phyloP scores from a whole-genome alignment of 2,329 filamentous ascomycete genomes.

The Talaromyces sp. region DNA sequence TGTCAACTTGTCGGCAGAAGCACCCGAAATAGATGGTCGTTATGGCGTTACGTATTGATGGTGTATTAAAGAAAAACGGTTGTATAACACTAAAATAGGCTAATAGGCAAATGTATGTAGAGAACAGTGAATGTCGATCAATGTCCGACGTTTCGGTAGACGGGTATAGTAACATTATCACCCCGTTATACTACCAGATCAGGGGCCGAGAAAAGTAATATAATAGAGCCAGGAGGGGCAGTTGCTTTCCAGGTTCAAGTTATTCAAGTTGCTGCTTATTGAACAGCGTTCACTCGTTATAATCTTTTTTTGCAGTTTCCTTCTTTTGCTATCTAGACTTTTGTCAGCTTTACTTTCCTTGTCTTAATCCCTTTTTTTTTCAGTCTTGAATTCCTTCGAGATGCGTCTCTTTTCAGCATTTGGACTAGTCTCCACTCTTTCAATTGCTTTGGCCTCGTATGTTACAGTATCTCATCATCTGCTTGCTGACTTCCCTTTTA shows the following conservation, averaged over 20 bases:
- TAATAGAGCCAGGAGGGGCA: constrained; percentile 3
- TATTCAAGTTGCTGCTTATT: neutral
- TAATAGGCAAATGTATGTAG: too few species aligned
- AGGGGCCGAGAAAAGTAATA: neutral
- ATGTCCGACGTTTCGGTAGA: neutral
- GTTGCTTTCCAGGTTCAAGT: too few species aligned
- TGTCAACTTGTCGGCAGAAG: neutral
- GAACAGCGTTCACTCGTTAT: neutral
- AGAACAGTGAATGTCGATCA: constrained; percentile 12
- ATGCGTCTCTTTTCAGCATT: constrained; percentile 15
- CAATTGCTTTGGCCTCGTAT: constrained; percentile 17
- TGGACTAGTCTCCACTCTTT: constrained; percentile 18
- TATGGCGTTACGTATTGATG: neutral
- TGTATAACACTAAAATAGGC: too few species aligned
- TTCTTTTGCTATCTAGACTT: neutral
- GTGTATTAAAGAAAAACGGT: neutral
- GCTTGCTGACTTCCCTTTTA: too few species aligned
- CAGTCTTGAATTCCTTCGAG: neutral
- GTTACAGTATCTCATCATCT: neutral
- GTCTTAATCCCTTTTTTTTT: neutral
- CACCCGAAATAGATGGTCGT: too few species aligned
- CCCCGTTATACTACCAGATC: neutral
- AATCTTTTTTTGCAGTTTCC: neutral
- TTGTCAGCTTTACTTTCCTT: neutral
- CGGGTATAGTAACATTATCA: neutral